phyloP scores from a whole-genome alignment of 2,329 filamentous ascomycete genomes.

The Pleoardoris graminearum region DNA sequence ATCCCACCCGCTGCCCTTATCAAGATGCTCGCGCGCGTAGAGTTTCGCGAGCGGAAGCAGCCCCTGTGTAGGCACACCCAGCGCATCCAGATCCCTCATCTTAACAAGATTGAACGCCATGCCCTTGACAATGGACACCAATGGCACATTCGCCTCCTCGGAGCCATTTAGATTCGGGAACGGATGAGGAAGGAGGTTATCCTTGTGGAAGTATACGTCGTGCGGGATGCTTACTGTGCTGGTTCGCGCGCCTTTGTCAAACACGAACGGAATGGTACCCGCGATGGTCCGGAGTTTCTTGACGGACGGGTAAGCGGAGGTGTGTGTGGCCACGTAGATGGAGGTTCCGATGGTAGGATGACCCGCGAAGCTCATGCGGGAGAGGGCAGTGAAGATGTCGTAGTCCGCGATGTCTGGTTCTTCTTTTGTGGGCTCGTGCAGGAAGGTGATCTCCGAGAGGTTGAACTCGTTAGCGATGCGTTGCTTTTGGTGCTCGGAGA shows the following conservation, averaged over 20 bases:
- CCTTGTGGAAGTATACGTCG: constrained; percentile 63
- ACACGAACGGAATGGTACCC: constrained; percentile 21
- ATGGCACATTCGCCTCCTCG: constrained; percentile 22
- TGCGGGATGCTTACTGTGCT: constrained; percentile 67
- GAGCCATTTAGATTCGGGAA: constrained; percentile 17
- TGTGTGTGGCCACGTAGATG: constrained; percentile 47
- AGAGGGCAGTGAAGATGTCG: constrained; percentile 57
- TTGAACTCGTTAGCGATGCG: constrained; percentile 60
- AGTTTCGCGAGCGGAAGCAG: constrained; percentile 49
- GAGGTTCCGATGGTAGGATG: constrained; percentile 61
- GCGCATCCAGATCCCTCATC: constrained; percentile 60
- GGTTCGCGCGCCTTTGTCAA: neutral
- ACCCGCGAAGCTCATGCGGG: constrained; percentile 59
- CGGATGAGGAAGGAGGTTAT: constrained; percentile 40
- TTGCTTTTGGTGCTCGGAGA: constrained; percentile 55
- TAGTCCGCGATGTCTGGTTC: constrained; percentile 31
- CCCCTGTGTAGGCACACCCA: constrained; percentile 13
- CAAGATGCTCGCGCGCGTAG: constrained; percentile 34
- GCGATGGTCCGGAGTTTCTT: constrained; percentile 20
- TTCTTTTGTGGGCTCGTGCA: constrained; percentile 43
- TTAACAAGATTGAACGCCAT: constrained; percentile 70
- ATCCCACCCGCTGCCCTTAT: constrained; percentile 52
- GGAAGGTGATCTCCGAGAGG: constrained; percentile 58
- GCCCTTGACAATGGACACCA: constrained; percentile 63
- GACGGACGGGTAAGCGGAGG: constrained; percentile 17